These are phyloP conservation scores for Venturia carpophila DNA, from an alignment of 2,329 filamentous ascomycete species.

Conservation along the genomic window DNA sequence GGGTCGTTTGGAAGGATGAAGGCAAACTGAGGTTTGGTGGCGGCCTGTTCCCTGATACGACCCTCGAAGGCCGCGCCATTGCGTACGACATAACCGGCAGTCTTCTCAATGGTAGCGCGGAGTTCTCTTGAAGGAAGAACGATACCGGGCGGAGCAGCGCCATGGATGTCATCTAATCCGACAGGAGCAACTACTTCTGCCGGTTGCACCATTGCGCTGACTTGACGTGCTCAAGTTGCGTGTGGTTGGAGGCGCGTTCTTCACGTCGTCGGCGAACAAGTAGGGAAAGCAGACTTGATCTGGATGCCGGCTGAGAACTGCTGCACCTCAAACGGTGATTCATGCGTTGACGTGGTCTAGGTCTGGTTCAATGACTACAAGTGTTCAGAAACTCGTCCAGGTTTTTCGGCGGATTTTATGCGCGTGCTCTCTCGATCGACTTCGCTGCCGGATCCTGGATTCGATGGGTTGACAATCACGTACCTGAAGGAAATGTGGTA, in stretches of 20 bases:
- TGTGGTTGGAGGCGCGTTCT: not conserved
- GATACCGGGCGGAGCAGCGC: conserved; percentile 73
- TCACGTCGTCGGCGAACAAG: not conserved
- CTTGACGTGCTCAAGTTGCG: not conserved
- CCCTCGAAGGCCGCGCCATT: conserved; percentile 65
- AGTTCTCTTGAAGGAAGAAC: conserved; percentile 82
- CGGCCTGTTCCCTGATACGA: conserved; percentile 76
- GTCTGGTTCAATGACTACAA: not conserved
- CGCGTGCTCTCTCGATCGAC: not conserved
- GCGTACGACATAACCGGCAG: conserved; percentile 78
- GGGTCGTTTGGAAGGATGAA: conserved; percentile 75
- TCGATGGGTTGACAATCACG: not conserved
- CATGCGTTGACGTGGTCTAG: not conserved
- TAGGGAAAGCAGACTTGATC: not conserved
- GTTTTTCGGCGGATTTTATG: not conserved
- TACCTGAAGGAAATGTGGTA: not conserved
- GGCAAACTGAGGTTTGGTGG: conserved; percentile 79
- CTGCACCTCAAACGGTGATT: not conserved
- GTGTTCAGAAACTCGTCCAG: not conserved
- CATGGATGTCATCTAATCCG: conserved; percentile 40
- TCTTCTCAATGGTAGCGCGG: conserved; percentile 81
- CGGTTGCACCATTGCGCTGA: not conserved
- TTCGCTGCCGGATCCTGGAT: not conserved
- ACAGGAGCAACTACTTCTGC: not conserved
- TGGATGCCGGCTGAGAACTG: not conserved